Evolutionary conservation across 176 grass and related monocot species (phyloP).

Genomic region (Carex pumila): DNA sequence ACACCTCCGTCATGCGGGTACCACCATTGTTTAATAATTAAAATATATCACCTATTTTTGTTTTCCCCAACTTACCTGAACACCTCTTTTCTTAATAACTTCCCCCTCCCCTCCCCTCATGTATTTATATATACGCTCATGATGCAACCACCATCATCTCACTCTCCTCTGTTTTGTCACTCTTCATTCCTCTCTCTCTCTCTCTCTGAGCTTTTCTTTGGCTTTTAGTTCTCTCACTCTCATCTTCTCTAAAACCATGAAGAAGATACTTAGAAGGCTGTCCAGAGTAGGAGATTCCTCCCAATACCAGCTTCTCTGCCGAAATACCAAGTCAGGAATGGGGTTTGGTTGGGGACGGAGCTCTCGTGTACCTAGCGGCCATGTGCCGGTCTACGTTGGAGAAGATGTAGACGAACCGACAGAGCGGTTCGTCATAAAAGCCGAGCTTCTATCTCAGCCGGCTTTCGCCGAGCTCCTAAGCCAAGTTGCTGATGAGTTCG

Average conservation of each 20-base stretch:
- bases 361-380: conserved; percentile 39
- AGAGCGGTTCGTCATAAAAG: conserved; percentile 70
- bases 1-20: conserved; percentile 9
- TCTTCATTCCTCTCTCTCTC: neutral
- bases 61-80: neutral
- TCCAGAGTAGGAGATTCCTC: conserved; percentile 60
- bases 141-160: neutral
- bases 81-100: neutral
- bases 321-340: neutral
- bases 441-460: conserved; percentile 54
- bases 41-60: neutral
- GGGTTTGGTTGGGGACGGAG: conserved; percentile 2
- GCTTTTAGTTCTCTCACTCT: neutral
- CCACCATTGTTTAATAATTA: conserved; percentile 2
- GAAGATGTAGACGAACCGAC: conserved; percentile 49
- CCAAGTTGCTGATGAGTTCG: conserved; percentile 86
- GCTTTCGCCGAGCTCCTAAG: conserved; percentile 65
- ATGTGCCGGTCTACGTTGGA: conserved; percentile 78
- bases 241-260: conserved; percentile 28
- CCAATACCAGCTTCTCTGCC: conserved; percentile 34
- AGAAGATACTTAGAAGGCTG: conserved; percentile 46
- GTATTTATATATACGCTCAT: neutral
- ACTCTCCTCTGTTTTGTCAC: neutral
- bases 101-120: neutral
- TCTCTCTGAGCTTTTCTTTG: neutral